Percentiles rank a stretch among this genome's conserved stretches.
These are phyloP conservation scores for Metarhizium album DNA, from an alignment of 2,329 filamentous ascomycete genomes.

Conservation along the genomic window DNA sequence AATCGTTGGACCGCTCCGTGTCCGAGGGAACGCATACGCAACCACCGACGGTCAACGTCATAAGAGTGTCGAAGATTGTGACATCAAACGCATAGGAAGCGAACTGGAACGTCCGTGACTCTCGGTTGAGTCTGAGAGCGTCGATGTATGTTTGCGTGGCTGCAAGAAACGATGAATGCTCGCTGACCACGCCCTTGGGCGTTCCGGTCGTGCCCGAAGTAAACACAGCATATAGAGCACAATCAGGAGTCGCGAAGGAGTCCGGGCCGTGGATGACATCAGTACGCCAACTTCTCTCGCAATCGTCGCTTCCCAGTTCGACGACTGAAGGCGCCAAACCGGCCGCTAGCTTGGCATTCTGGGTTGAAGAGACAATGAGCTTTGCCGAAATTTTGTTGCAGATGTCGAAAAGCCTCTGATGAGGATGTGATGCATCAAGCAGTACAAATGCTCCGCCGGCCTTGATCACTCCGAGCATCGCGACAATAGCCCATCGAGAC, in stretches of 20 bases:
- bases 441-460: neutral
- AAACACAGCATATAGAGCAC: conserved; percentile 44
- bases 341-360: neutral
- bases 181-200: conserved; percentile 49
- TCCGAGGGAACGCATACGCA: conserved; percentile 12
- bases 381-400: neutral
- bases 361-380: neutral
- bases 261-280: neutral
- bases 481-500: neutral
- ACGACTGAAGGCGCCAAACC: neutral
- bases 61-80: conserved; percentile 10
- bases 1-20: conserved; percentile 9
- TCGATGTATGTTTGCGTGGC: neutral
- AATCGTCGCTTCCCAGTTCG: neutral
- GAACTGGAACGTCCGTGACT: conserved; percentile 6
- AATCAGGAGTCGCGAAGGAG: neutral
- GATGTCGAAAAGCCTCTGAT: neutral
- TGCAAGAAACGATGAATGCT: neutral
- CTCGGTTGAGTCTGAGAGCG: neutral
- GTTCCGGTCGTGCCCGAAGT: conserved; percentile 54
- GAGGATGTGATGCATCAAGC: neutral
- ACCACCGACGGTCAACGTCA: conserved; percentile 10
- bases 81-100: conserved; percentile 13
- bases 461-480: neutral
- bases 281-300: neutral